These are phyloP conservation scores for Aspergillus bridgeri DNA, from an alignment of 495 filamentous ascomycete genomes.

Conservation along the genomic window DNA sequence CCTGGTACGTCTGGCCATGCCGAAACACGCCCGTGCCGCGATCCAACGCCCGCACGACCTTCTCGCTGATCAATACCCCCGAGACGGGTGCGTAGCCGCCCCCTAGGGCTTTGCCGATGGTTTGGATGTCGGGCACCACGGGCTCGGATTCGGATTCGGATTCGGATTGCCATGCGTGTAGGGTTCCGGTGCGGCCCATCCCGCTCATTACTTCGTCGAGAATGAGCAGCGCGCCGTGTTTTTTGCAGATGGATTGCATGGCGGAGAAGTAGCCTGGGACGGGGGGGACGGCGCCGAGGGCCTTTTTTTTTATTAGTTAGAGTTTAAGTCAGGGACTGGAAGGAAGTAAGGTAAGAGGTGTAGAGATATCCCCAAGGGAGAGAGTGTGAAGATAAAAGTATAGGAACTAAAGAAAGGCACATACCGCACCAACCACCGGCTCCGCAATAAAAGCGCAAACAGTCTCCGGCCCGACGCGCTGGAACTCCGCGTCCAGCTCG, in stretches of 20 bases:
- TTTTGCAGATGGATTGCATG: constrained; percentile 59
- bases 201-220: constrained; percentile 81
- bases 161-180: constrained; percentile 68
- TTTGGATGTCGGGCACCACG: constrained; percentile 63
- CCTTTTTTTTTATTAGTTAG: constrained; percentile 21
- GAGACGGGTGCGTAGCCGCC: constrained; percentile 64
- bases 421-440: constrained; percentile 59
- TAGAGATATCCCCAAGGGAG: too few relatives aligned
- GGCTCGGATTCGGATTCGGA: constrained; percentile 59
- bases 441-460: constrained; percentile 79
- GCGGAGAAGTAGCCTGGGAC: constrained; percentile 62
- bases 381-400: not conserved
- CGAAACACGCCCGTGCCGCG: constrained; percentile 53
- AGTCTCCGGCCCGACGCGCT: constrained; percentile 62
- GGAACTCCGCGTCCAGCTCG: constrained; percentile 75
- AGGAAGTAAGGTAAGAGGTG: too few relatives aligned
- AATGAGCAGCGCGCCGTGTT: constrained; percentile 64
- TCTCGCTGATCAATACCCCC: constrained; percentile 52
- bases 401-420: constrained; percentile 5
- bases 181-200: constrained; percentile 65
- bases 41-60: constrained; percentile 52
- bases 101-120: constrained; percentile 66
- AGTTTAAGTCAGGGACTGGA: too few relatives aligned
- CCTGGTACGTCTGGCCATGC: constrained; percentile 60
- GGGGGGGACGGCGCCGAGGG: constrained; percentile 60